These are phyloP conservation scores for Citrus sinensis DNA, from an alignment of 345 rosid species.

Conservation along the genomic window DNA sequence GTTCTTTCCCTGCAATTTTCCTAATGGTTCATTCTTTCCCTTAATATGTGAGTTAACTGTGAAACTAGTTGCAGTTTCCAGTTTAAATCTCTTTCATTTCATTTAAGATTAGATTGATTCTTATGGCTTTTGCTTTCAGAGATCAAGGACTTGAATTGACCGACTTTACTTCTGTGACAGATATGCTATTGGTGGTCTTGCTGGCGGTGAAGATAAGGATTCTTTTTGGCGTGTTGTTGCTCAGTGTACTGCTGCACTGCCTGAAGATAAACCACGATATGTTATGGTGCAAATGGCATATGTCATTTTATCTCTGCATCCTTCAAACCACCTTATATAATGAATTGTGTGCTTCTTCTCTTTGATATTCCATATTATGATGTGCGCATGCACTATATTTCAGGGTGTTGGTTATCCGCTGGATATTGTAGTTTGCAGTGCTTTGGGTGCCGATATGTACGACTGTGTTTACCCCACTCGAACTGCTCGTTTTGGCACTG, in stretches of 20 bases:
- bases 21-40: not conserved
- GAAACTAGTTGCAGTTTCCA: not conserved
- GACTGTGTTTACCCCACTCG: conserved; percentile 86
- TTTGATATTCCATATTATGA: not conserved
- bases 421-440: conserved; percentile 83
- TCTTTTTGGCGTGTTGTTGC: conserved; percentile 90
- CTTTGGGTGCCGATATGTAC: conserved; percentile 83
- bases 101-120: not conserved
- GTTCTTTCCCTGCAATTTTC: not conserved
- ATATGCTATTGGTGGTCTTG: conserved; percentile 89
- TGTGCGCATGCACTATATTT: conserved; percentile 8
- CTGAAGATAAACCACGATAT: conserved; percentile 82
- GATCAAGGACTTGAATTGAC: conserved; percentile 22
- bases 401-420: conserved; percentile 88
- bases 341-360: not conserved
- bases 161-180: conserved; percentile 43
- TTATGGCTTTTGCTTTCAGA: conserved; percentile 1
- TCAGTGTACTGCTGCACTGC: conserved; percentile 74
- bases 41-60: not conserved
- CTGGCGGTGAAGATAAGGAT: conserved; percentile 89
- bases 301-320: not conserved
- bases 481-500: conserved; percentile 84
- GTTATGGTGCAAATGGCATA: conserved; percentile 51
- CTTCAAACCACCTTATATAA: not conserved
- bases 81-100: not conserved